Conservation (phyloP, 345 rosid species). For the Eutrema yunnanense region DNA sequence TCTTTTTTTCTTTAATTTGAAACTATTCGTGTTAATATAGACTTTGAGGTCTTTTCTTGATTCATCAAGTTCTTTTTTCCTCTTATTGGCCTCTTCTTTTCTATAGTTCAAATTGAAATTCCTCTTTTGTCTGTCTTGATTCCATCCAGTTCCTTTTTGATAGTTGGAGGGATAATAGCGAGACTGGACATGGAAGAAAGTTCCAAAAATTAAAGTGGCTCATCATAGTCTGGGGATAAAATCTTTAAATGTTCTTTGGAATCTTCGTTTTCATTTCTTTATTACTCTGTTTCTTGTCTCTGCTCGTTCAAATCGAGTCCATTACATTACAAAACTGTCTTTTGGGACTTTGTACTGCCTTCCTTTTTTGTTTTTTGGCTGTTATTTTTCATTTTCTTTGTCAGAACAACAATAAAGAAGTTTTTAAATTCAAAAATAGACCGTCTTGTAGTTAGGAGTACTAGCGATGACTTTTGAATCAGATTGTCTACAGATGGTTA, state of each 20-base stretch:
- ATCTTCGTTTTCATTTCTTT: slow-evolving; percentile 24
- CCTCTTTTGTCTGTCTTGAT: background rate
- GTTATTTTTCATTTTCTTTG: background rate
- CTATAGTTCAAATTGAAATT: slow-evolving; percentile 9
- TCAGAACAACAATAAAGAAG: slow-evolving; percentile 5
- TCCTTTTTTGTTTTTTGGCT: background rate
- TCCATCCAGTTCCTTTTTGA: background rate
- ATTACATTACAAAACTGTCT: slow-evolving; percentile 18
- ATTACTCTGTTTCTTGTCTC: slow-evolving; percentile 4
- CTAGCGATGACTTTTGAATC: too few species aligned
- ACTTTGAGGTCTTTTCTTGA: background rate
- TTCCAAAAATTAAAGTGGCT: slow-evolving; percentile 19
- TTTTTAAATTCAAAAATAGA: too few species aligned
- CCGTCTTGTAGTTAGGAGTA: too few species aligned
- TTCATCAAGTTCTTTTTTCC: background rate
- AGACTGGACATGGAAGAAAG: slow-evolving; percentile 12
- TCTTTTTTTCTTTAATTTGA: slow-evolving; percentile 6
- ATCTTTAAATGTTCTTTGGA: slow-evolving; percentile 24
- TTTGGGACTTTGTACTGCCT: slow-evolving; percentile 18
- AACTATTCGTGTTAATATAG: background rate
- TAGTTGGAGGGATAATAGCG: background rate
- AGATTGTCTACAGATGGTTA: too few species aligned
- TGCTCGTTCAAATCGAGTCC: slow-evolving; percentile 17
- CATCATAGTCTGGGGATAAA: slow-evolving; percentile 5
- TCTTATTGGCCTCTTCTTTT: background rate